Percentiles rank a stretch among this genome's conserved stretches.
These are phyloP conservation scores for Nymphaea thermarum DNA, from an alignment of 164 flowering plant genomes.

Conservation along the genomic window DNA sequence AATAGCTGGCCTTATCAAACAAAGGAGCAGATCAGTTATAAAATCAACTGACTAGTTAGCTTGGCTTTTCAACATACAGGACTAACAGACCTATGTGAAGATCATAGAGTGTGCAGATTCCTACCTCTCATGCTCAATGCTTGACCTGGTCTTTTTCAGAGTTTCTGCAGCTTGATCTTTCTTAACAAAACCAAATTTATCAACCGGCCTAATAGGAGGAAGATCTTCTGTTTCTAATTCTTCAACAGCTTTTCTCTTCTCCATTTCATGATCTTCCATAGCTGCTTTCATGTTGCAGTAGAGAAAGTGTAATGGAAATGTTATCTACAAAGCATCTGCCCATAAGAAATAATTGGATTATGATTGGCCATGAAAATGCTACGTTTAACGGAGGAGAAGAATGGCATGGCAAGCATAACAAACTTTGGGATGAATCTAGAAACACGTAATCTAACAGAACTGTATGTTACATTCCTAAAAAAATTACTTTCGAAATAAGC, in stretches of 20 bases:
- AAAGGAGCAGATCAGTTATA: not conserved
- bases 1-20: not conserved
- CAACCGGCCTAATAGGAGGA: conserved; percentile 36
- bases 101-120: not conserved
- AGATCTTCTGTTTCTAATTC: conserved; percentile 36
- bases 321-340: no score
- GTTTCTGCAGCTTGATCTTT: conserved; percentile 37
- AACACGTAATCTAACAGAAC: no score
- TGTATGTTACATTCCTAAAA: no score
- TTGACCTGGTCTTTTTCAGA: conserved; percentile 25
- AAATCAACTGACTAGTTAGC: not conserved
- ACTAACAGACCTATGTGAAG: not conserved
- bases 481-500: no score
- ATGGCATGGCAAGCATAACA: no score
- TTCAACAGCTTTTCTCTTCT: conserved; percentile 40
- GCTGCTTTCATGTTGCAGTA: not conserved
- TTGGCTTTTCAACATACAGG: not conserved
- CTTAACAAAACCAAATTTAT: conserved; percentile 74
- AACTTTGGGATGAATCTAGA: no score
- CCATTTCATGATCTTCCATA: conserved; percentile 31
- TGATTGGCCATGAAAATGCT: no score
- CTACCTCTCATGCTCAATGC: conserved; percentile 49
- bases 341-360: no score
- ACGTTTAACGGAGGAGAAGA: no score
- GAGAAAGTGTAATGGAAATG: not conserved